These are phyloP conservation scores for Apocynum venetum DNA, from an alignment of 257 asterid genomes.

Conservation along the genomic window DNA sequence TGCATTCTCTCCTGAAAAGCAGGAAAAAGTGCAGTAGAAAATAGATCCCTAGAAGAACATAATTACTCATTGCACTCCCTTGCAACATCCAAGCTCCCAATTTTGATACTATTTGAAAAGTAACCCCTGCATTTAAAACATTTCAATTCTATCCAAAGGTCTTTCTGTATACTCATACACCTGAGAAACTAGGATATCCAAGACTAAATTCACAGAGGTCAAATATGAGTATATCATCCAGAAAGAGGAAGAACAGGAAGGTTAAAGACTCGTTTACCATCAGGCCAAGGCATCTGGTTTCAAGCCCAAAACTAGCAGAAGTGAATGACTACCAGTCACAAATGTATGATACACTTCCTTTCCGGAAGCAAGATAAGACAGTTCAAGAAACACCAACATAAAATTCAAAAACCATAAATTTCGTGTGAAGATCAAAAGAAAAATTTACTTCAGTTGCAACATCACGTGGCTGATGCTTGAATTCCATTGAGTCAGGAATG, in stretches of 20 bases:
- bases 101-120: neutral
- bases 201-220: neutral
- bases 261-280: neutral
- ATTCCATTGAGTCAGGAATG: conserved; percentile 85
- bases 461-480: conserved; percentile 84
- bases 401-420: neutral
- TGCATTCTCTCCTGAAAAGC: neutral
- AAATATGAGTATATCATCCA: neutral
- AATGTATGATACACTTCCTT: neutral
- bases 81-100: neutral
- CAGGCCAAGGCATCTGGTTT: neutral
- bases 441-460: conserved; percentile 70
- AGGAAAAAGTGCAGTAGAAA: neutral
- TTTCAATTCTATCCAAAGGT: neutral
- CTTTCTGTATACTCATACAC: neutral
- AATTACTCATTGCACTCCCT: neutral
- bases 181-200: neutral
- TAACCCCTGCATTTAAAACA: neutral
- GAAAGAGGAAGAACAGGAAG: conserved; percentile 8
- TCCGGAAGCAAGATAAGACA: neutral
- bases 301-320: neutral
- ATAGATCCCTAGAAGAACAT: neutral
- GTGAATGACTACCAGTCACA: neutral
- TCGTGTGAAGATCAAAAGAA: neutral
- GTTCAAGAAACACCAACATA: neutral